These are phyloP conservation scores for Bipolaris sorokiniana DNA, from an alignment of 2,329 filamentous ascomycete species.

Conservation along the genomic window DNA sequence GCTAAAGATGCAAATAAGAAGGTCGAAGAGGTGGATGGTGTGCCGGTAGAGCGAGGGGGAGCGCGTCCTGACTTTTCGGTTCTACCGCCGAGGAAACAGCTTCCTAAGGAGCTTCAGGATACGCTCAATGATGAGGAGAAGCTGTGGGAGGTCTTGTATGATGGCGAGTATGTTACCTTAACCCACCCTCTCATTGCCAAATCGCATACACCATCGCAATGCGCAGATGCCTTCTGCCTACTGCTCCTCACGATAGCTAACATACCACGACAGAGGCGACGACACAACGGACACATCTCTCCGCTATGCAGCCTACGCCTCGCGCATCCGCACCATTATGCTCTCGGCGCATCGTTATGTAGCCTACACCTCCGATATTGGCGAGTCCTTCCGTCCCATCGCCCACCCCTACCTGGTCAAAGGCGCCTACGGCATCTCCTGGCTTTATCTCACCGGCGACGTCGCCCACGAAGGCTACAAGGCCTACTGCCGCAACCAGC, in stretches of 20 bases:
- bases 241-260: constrained; percentile 4
- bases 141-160: constrained; percentile 77
- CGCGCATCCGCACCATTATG: constrained; percentile 83
- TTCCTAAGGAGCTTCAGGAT: constrained; percentile 62
- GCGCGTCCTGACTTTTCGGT: constrained; percentile 56
- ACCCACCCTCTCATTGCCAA: background rate
- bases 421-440: constrained; percentile 86
- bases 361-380: constrained; percentile 95
- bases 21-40: constrained; percentile 40
- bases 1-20: constrained; percentile 44
- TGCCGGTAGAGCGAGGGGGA: constrained; percentile 52
- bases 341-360: constrained; percentile 93
- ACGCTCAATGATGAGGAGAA: constrained; percentile 69
- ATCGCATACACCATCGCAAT: background rate
- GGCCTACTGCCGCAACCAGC: constrained; percentile 86
- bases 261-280: constrained; percentile 60
- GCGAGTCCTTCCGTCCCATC: constrained; percentile 92
- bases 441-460: constrained; percentile 90
- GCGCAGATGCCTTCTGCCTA: background rate
- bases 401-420: constrained; percentile 84
- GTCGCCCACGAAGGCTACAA: constrained; percentile 95
- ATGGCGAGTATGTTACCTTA: constrained; percentile 70
- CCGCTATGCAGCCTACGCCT: constrained; percentile 92
- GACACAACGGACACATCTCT: constrained; percentile 84
- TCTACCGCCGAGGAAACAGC: constrained; percentile 57